Evolutionary conservation across 805 yeast genomes (phyloP), one percentile per base, ranked within the genome.

Genomic region (Myxozyma sirexii): DNA sequence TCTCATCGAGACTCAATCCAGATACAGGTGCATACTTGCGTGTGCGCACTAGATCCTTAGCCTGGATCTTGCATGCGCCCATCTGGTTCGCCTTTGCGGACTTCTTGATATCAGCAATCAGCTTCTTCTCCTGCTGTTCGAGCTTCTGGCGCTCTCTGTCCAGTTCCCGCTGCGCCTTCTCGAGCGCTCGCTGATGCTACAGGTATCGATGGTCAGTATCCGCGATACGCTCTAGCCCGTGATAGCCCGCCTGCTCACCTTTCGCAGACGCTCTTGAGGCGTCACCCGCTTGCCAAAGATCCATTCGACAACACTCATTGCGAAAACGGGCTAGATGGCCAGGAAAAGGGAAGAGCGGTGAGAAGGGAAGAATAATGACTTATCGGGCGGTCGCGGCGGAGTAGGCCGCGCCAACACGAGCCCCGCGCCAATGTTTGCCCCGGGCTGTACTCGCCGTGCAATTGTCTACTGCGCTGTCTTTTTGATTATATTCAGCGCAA

Each of bases 201-300:
- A 10, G 10, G 8, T 26, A 7, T 17, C 27, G 21, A 6, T 21
- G 17, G n/a, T 26, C 33, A 35, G 24, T 17, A 8, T 10, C 13
- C 33, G 23, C 31, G 17, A 42, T 13, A 10, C 17, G n/a, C 23
- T 13, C n/a, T 12, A 38, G 19, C 21, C 12, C 39, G 19, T 29
- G 35, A 43, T 13, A 52, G 23, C 2, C 15, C 24, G 19, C 41
- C 15, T n/a, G 39, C 47, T 55, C 69, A 78, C 82, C 69, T 85
- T 93, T 64, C 97, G 84, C 72, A 94, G 82, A 73, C 91, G 82
- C 76, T 94, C 99, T 72, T 92, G 97, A 10, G 99, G 98, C 49
- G 98, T 90, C 64, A 88, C 77, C 71, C 87, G 83, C 80, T 90
- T 89, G 8, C 99, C 99, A 76, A 94, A 94, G 27, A 89, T 90